Conservation (phyloP, 495 filamentous ascomycete species). For the Poronia punctata region DNA sequence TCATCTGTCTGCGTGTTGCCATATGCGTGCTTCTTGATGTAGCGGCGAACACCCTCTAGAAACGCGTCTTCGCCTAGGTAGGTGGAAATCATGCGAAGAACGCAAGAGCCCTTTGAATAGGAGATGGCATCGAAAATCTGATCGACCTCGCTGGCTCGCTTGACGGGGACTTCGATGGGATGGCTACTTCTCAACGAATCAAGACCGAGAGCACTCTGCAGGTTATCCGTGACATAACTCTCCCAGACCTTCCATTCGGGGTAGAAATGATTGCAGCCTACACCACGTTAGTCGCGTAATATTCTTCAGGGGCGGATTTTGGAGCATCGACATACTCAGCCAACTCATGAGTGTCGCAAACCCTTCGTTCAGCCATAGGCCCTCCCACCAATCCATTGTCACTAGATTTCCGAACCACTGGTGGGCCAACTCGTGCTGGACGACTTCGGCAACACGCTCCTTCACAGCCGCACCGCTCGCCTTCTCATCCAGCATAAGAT, state of each 20-base stretch:
- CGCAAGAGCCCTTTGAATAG: conserved; percentile 93
- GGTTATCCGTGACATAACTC: conserved; percentile 81
- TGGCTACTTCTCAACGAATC: conserved; percentile 93
- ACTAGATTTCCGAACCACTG: conserved; percentile 99
- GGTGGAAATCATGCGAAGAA: conserved; percentile 94
- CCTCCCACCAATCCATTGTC: conserved; percentile 99
- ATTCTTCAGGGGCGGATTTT: conserved; percentile 2
- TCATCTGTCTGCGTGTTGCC: conserved; percentile 79
- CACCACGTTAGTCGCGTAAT: conserved; percentile 24
- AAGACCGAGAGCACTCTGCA: conserved; percentile 78
- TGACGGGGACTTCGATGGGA: conserved; percentile 94
- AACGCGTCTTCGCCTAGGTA: conserved; percentile 90
- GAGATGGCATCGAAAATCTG: conserved; percentile 99
- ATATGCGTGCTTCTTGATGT: conserved; percentile 93
- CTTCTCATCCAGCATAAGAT: conserved; percentile 88
- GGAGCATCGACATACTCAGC: conserved; percentile 24
- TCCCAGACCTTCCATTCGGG: conserved; percentile 99
- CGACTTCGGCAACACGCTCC: conserved; percentile 87
- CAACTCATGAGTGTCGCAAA: conserved; percentile 81
- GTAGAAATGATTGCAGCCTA: conserved; percentile 79
- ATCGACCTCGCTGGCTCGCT: conserved; percentile 90
- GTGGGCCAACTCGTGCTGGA: conserved; percentile 95
- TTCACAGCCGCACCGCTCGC: conserved; percentile 85
- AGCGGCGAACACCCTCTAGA: conserved; percentile 83
- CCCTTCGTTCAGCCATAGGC: conserved; percentile 95